These are phyloP conservation scores for Hamamelis virginiana DNA, from an alignment of 164 flowering plant species.

Conservation along the genomic window DNA sequence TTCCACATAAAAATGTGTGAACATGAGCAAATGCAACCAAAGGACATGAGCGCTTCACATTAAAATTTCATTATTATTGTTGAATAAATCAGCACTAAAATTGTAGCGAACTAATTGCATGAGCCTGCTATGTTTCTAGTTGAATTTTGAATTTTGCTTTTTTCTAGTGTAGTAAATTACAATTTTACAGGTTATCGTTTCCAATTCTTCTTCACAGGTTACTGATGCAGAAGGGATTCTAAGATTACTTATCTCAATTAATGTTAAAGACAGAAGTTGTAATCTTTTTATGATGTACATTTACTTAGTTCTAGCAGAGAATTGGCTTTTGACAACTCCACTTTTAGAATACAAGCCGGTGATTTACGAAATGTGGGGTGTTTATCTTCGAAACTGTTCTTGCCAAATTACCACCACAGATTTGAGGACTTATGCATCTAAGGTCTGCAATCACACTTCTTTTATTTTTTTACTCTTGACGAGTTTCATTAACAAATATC, in stretches of 20 bases:
- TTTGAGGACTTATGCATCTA: slow-evolving; percentile 70
- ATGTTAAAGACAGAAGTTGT: slow-evolving; percentile 62
- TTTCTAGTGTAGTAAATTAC: background rate
- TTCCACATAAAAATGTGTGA: too few relatives aligned
- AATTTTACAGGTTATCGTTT: background rate
- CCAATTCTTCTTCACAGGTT: slow-evolving; percentile 29
- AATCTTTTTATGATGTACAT: slow-evolving; percentile 62
- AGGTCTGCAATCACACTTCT: slow-evolving; percentile 41
- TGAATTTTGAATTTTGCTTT: background rate
- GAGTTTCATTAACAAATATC: background rate
- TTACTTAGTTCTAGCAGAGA: slow-evolving; percentile 61
- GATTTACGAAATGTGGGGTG: slow-evolving; percentile 54
- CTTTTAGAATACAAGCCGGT: slow-evolving; percentile 37
- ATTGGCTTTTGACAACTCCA: slow-evolving; percentile 59
- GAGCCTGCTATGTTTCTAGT: too few relatives aligned
- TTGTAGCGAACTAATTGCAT: too few relatives aligned
- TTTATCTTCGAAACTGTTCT: slow-evolving; percentile 70
- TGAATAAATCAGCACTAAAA: too few relatives aligned
- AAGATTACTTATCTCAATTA: slow-evolving; percentile 42
- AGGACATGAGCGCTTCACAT: too few relatives aligned
- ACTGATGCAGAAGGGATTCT: slow-evolving; percentile 52
- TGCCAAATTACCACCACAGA: slow-evolving; percentile 72
- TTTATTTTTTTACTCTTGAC: background rate
- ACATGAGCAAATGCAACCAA: too few relatives aligned
- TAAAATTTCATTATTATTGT: too few relatives aligned